A percentile compares a stretch with the other conserved stretches of the same genome.
Evolutionary conservation across 2,329 filamentous ascomycete species (phyloP).

Genomic region (Incumbomyces lentus): DNA sequence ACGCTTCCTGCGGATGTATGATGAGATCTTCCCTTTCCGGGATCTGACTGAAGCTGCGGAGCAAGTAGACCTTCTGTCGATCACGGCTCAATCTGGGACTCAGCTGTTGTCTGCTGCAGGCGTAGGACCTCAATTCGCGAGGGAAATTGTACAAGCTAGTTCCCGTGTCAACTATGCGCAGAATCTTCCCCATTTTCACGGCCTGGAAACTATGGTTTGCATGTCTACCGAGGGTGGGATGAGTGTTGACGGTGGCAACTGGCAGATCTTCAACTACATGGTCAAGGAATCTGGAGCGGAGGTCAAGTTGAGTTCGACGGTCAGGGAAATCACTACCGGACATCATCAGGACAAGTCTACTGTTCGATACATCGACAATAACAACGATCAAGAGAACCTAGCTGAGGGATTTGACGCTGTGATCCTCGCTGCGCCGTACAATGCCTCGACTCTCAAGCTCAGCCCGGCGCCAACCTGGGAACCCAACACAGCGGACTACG

Average conservation of each 20-base stretch:
- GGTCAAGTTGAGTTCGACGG: conserved; percentile 56
- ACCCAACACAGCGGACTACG: conserved; percentile 77
- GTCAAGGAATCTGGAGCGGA: conserved; percentile 52
- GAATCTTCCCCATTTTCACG: conserved; percentile 77
- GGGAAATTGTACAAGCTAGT: conserved; percentile 78
- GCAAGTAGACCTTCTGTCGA: conserved; percentile 55
- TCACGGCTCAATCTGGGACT: conserved; percentile 61
- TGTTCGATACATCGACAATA: conserved; percentile 29
- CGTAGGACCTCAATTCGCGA: conserved; percentile 57
- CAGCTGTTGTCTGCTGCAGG: conserved; percentile 60
- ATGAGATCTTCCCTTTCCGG: conserved; percentile 69
- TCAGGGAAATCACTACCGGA: conserved; percentile 47
- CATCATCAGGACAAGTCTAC: conserved; percentile 22
- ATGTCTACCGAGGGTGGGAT: conserved; percentile 81
- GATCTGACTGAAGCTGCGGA: conserved; percentile 60
- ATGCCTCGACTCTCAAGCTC: conserved; percentile 61
- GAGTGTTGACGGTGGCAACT: conserved; percentile 74
- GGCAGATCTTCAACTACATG: conserved; percentile 86
- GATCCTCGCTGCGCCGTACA: conserved; percentile 71
- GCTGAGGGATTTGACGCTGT: conserved; percentile 58
- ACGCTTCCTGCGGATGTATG: conserved; percentile 70
- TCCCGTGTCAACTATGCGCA: conserved; percentile 93
- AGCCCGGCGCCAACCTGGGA: conserved; percentile 32
- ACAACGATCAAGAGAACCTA: conserved; percentile 6
- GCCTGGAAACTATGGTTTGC: conserved; percentile 80